Conservation (phyloP, 768 basidiomycete genomes). For the Coprinopsis sp. region DNA sequence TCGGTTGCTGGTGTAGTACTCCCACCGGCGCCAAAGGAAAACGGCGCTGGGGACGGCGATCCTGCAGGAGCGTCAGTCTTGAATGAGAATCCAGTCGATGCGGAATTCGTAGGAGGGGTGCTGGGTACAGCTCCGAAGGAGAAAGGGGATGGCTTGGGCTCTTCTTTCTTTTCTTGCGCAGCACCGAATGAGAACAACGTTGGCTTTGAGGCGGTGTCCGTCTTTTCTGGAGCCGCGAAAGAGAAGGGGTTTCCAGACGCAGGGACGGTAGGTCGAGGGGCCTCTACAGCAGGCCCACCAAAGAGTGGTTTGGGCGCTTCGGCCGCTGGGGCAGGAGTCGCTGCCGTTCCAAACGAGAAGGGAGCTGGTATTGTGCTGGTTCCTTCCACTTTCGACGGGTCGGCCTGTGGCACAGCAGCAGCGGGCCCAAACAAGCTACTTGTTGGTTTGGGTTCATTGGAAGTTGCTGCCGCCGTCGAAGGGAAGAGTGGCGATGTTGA, state of each 20-base stretch:
- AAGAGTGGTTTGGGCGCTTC: conserved; percentile 14
- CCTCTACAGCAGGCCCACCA: conserved; percentile 2
- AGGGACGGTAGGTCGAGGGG: conserved; percentile 9
- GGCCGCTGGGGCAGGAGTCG: conserved; percentile 10
- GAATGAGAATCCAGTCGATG: conserved; percentile 37
- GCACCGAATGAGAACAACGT: conserved; percentile 25
- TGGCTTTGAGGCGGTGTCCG: conserved; percentile 11
- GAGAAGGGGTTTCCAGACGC: conserved; percentile 14
- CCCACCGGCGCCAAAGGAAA: conserved; percentile 48
- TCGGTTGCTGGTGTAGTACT: conserved; percentile 40
- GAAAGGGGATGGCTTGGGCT: conserved; percentile 30
- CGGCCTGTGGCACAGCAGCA: too few species aligned
- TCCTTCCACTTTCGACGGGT: too few species aligned
- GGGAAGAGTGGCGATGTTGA: conserved; percentile 17
- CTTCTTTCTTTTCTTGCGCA: conserved; percentile 11
- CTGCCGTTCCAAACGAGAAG: conserved; percentile 26
- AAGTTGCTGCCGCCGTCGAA: conserved; percentile 36
- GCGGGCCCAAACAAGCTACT: too few species aligned
- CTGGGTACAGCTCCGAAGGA: conserved; percentile 38
- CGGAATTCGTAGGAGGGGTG: conserved; percentile 25
- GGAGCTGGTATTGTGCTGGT: too few species aligned
- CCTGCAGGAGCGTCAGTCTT: conserved; percentile 23
- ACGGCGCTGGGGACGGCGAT: conserved; percentile 29
- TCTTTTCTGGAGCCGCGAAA: conserved; percentile 12
- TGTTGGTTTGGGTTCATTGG: too few species aligned